Evolutionary conservation across 1,284 basidiomycete species (phyloP).

Genomic region (Irpex lacteus): DNA sequence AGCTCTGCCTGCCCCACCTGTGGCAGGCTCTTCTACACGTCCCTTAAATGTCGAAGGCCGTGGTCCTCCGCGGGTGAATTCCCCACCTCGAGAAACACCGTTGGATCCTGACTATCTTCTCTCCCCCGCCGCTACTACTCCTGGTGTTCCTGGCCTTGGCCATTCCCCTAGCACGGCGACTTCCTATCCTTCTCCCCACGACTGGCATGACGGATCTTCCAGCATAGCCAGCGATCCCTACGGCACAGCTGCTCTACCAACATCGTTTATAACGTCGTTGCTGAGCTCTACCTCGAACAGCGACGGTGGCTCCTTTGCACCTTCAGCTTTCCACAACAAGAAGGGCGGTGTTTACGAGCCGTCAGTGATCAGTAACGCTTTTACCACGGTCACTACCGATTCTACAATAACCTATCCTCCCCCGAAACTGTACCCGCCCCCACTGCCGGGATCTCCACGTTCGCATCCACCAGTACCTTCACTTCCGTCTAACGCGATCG

Average conservation of each 20-base stretch:
- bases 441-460: slow-evolving; percentile 3
- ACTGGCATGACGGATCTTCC: slow-evolving; percentile 63
- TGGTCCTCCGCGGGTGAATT: background rate
- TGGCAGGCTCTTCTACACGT: background rate
- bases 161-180: background rate
- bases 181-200: slow-evolving; percentile 32
- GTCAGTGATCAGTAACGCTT: slow-evolving; percentile 18
- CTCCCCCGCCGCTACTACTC: background rate
- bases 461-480: background rate
- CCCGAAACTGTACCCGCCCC: slow-evolving; percentile 7
- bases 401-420: slow-evolving; percentile 22
- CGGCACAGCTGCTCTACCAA: slow-evolving; percentile 57
- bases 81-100: background rate
- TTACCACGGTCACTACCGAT: slow-evolving; percentile 13
- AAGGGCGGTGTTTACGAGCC: slow-evolving; percentile 21
- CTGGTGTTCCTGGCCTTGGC: slow-evolving; percentile 3
- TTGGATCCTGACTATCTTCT: background rate
- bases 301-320: slow-evolving; percentile 5
- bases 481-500: background rate
- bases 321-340: slow-evolving; percentile 36
- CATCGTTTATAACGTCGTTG: slow-evolving; percentile 60
- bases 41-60: slow-evolving; percentile 4
- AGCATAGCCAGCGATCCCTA: slow-evolving; percentile 51
- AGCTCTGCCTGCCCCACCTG: slow-evolving; percentile 9
- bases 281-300: slow-evolving; percentile 27